A percentile compares a stretch with the other conserved stretches of the same genome.
Evolutionary conservation across 2,329 filamentous ascomycete genomes (phyloP).

Genomic region (Epichloe uncinata): DNA sequence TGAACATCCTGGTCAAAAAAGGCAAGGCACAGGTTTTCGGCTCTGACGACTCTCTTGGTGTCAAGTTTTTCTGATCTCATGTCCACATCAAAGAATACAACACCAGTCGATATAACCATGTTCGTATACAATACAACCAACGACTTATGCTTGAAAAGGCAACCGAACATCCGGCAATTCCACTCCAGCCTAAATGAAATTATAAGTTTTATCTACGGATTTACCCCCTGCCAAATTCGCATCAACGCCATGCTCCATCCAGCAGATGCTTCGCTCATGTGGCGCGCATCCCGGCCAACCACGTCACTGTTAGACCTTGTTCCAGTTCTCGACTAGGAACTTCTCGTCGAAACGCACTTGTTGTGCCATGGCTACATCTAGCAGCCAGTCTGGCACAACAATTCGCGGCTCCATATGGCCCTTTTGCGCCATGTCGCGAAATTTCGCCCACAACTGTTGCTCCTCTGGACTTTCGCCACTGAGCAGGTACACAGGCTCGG

Average conservation of each 20-base stretch:
- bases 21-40: slow-evolving; percentile 93
- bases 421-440: slow-evolving; percentile 63
- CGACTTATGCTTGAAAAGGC: not conserved
- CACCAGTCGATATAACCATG: not conserved
- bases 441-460: slow-evolving; percentile 63
- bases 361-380: slow-evolving; percentile 83
- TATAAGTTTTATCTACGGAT: not conserved
- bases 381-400: slow-evolving; percentile 76
- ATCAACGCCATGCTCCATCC: slow-evolving; percentile 6
- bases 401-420: slow-evolving; percentile 71
- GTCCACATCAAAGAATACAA: not conserved
- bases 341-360: slow-evolving; percentile 53
- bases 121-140: not conserved
- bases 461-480: slow-evolving; percentile 56
- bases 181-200: not conserved
- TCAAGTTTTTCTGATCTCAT: slow-evolving; percentile 77
- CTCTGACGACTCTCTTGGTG: slow-evolving; percentile 71
- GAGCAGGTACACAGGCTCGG: slow-evolving; percentile 71
- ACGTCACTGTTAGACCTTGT: slow-evolving; percentile 13
- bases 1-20: slow-evolving; percentile 73
- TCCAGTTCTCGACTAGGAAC: slow-evolving; percentile 41
- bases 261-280: slow-evolving; percentile 8
- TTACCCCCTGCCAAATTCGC: not conserved
- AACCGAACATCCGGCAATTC: not conserved
- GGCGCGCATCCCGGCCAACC: slow-evolving; percentile 2